Evolutionary conservation across 257 asterid genomes (phyloP), one percentile per base, ranked within the genome.

Genomic region (Solanum habrochaites): DNA sequence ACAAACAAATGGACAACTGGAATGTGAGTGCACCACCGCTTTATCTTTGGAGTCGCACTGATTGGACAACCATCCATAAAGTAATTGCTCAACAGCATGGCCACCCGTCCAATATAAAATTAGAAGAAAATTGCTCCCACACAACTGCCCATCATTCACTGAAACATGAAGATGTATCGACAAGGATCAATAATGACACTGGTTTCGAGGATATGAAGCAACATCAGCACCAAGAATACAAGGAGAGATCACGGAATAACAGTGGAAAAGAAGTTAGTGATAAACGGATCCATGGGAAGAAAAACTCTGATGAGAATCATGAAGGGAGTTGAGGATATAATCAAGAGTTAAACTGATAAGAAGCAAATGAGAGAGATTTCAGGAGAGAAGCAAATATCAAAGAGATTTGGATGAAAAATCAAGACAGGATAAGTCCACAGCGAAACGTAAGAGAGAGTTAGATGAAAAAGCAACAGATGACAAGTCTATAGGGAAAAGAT

Each of bases 1-100:
- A 90, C 89, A 92, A 93, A 83, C 97, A 93, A 93, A 85, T 93
- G 85, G 99, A 95, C 83, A 96, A 96, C 85, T 96, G 98, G 99
- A 97, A 97, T 74, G 85, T 89, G 67, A 89, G 43, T 35, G 82
- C 97, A 10, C 99, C 99, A 0, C 90, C 91, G 60, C 95, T 97
- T 43, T 94, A 90, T 89, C 97, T 97, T 70, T 96, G 99, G 99
- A 96, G 99, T 88, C 90, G 75, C 83, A 94, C 91, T 29, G 94
- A 90, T 87, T 95, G 93, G 94, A 92, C 98, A 35, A 20, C 86
- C 52, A 91, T 83, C 73, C 98, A 97, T 90, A 94, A 86, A 90
- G 91, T 88, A 83, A 94, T 96, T 86, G 98, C 99, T 83, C 91
- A 89, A 77, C 88, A 86, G 91, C 92, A 90, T 12, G 92, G 93